These are phyloP conservation scores for Aspergillus niger DNA, from an alignment of 2,329 filamentous ascomycete species.

Conservation along the genomic window DNA sequence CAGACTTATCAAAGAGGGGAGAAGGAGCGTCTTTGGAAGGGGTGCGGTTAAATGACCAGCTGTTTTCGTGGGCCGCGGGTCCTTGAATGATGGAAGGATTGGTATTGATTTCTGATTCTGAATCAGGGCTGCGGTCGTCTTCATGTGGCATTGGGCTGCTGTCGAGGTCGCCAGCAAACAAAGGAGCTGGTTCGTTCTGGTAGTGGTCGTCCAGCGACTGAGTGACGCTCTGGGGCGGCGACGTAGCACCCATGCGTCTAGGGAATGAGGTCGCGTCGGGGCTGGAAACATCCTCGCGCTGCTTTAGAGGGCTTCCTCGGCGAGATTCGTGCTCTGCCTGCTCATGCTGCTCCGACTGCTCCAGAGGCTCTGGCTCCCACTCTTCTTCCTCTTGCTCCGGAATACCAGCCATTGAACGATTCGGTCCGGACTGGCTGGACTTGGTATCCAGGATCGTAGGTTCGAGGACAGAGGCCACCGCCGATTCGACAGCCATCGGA, in stretches of 20 bases:
- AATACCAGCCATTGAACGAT: slow-evolving; percentile 49
- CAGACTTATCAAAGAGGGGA: slow-evolving; percentile 42
- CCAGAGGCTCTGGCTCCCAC: slow-evolving; percentile 25
- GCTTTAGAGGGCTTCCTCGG: slow-evolving; percentile 51
- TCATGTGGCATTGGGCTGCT: slow-evolving; percentile 50
- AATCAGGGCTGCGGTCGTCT: slow-evolving; percentile 46
- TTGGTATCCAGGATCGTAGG: slow-evolving; percentile 72
- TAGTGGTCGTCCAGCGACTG: slow-evolving; percentile 47
- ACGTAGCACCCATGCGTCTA: slow-evolving; percentile 46
- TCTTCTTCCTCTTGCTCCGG: slow-evolving; percentile 41
- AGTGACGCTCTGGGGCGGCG: slow-evolving; percentile 58
- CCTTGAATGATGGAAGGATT: slow-evolving; percentile 84
- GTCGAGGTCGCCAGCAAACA: slow-evolving; percentile 74
- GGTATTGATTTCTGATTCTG: slow-evolving; percentile 67
- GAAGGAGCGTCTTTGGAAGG: slow-evolving; percentile 47
- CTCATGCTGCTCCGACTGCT: slow-evolving; percentile 22
- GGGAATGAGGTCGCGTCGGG: slow-evolving; percentile 43
- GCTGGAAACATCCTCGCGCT: slow-evolving; percentile 40
- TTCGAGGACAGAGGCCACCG: slow-evolving; percentile 85
- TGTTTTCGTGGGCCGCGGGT: slow-evolving; percentile 53
- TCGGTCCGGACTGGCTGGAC: slow-evolving; percentile 51
- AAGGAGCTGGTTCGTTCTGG: slow-evolving; percentile 48
- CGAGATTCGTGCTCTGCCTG: slow-evolving; percentile 28
- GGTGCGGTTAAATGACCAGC: slow-evolving; percentile 60
- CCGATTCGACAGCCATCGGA: slow-evolving; percentile 76